phyloP scores from a whole-genome alignment of 306 rosid species.

The Quercus rubra region DNA sequence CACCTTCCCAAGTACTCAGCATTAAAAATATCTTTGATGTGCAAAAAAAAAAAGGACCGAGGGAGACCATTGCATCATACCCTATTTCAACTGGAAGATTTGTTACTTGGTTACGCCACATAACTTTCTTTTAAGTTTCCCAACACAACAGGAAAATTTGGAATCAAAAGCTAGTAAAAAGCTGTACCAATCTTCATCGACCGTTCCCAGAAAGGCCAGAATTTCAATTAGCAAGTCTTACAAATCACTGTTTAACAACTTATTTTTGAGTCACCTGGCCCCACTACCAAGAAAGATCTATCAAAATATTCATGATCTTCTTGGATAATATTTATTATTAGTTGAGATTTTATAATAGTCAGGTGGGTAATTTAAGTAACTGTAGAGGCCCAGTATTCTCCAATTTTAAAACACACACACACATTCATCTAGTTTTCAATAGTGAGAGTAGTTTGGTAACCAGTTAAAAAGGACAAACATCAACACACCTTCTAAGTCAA shows the following conservation, averaged over 20 bases:
- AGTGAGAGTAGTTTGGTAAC: background rate
- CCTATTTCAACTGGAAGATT: too few species aligned
- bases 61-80: too few species aligned
- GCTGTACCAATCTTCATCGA: too few species aligned
- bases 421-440: background rate
- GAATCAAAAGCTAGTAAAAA: too few species aligned
- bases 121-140: too few species aligned
- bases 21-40: too few species aligned
- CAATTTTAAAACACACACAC: background rate
- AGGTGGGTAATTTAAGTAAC: background rate
- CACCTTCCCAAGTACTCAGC: too few species aligned
- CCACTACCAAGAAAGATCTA: background rate
- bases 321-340: background rate
- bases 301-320: background rate
- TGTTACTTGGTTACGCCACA: too few species aligned
- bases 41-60: too few species aligned
- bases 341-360: background rate
- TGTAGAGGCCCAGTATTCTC: background rate
- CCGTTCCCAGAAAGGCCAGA: too few species aligned
- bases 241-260: background rate
- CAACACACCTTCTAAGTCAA: conserved; percentile 59
- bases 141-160: too few species aligned
- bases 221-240: too few species aligned
- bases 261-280: background rate
- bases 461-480: background rate